phyloP scores from a whole-genome alignment of 116 monocot genomes.

The Cymodocea nodosa region DNA sequence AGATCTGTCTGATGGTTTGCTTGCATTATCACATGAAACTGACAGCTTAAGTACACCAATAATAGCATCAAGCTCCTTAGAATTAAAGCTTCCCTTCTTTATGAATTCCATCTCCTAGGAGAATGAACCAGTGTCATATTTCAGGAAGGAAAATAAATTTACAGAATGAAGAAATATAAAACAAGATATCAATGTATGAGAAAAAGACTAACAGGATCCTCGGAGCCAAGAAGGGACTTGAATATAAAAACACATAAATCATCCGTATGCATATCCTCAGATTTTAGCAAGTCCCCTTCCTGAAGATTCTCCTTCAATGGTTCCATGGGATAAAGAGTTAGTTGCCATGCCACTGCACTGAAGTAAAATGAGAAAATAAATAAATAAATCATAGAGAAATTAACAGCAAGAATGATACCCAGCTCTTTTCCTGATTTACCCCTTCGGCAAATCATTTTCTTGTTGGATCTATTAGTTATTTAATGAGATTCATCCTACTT shows the following conservation, averaged over 20 bases:
- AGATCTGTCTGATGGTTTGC: slow-evolving; percentile 19
- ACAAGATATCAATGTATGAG: not conserved
- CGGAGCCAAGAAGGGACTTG: slow-evolving; percentile 63
- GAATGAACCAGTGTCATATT: not conserved
- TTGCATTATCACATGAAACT: slow-evolving; percentile 23
- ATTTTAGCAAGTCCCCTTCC: slow-evolving; percentile 4
- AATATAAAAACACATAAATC: slow-evolving; percentile 69
- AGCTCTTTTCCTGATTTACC: no score
- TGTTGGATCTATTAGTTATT: no score
- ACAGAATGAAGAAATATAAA: not conserved
- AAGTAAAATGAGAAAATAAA: slow-evolving; percentile 12
- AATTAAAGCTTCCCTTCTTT: slow-evolving; percentile 60
- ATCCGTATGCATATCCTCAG: slow-evolving; percentile 18
- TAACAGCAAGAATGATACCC: not conserved
- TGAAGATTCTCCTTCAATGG: slow-evolving; percentile 13
- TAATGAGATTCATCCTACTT: no score
- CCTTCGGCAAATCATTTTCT: no score
- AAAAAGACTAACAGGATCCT: slow-evolving; percentile 50
- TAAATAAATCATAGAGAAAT: slow-evolving; percentile 3
- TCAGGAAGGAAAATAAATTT: not conserved
- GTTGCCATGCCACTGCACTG: slow-evolving; percentile 86
- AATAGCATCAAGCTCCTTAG: slow-evolving; percentile 67
- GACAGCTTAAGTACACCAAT: slow-evolving; percentile 54
- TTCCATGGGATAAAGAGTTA: slow-evolving; percentile 45
- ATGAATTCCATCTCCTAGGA: slow-evolving; percentile 89